Evolutionary conservation across 208 protist genomes (phyloP), one percentile per base, ranked within the genome.

Genomic region (Wallacemonas collosoma): DNA sequence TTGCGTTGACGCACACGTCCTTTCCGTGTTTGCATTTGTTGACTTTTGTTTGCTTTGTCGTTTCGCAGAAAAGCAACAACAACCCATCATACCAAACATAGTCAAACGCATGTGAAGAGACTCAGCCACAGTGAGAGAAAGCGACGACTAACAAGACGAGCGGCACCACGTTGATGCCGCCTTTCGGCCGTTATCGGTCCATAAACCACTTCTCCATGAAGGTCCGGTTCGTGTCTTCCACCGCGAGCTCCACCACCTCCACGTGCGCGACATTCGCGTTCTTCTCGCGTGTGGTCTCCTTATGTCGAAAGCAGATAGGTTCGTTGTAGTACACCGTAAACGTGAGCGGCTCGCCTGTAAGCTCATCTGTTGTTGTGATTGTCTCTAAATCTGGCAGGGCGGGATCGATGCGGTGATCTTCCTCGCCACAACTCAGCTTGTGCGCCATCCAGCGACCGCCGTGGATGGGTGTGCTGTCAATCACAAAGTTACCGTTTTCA

Each of bases 181-280:
- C 45, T 50, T 50, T 50, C 26, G 26, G 26, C 26, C 26, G 26
- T 26, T 26, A 95, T 7, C 88, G 77, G 62, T 95, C 88, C 69
- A 95, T 54, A 58, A 93, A 95, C 73, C 76, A 92, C 40, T 71
- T 74, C 63, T 95, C 90, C 76, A 76, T 91, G 66, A 86, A 88
- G 4, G 75, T 79, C 12, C 82, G 68, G 38, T 87, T 83, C 41
- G 57, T 79, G 53, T 86, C 75, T 48, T 89, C 82, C 8, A 89
- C 77, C 1, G 91, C 91, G 12, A 95, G 72, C 71, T 95, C 87
- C 70, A 94, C 91, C 43, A 85, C 81, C 71, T 95, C 91, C 26
- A 77, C 67, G 60, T 95, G 91, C 15, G 74, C 80, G 45, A 81
- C 70, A 61, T 83, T 75, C 17, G 79, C 81, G 35, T 87, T 89